These are phyloP conservation scores for Tubosaeta sp. DNA, from an alignment of 768 basidiomycete genomes.

Conservation along the genomic window DNA sequence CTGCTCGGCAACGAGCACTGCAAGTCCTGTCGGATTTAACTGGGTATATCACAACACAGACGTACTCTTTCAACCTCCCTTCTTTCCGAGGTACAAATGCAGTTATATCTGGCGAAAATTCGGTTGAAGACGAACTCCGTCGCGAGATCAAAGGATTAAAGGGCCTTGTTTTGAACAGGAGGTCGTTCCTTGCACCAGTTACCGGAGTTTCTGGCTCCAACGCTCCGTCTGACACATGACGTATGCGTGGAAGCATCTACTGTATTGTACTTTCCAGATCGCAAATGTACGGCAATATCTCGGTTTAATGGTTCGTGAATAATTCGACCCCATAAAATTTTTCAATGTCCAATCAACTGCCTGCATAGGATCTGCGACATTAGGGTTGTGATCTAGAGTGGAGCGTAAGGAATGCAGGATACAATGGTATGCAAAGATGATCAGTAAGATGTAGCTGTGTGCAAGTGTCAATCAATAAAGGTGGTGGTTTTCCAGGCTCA, in stretches of 20 bases:
- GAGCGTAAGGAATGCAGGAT: neutral
- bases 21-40: conserved; percentile 69
- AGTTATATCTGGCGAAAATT: conserved; percentile 13
- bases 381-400: neutral
- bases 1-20: conserved; percentile 54
- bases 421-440: neutral
- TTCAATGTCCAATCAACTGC: neutral
- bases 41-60: conserved; percentile 73
- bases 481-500: neutral
- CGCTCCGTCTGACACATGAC: neutral
- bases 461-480: neutral
- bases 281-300: neutral
- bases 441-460: neutral
- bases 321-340: neutral
- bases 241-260: neutral
- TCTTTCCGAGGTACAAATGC: conserved; percentile 18
- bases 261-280: neutral
- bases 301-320: neutral
- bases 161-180: conserved; percentile 74
- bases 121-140: conserved; percentile 58
- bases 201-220: conserved; percentile 4
- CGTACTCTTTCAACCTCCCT: conserved; percentile 40
- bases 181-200: conserved; percentile 23
- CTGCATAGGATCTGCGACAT: neutral
- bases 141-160: conserved; percentile 75